Conservation (phyloP, 2,329 filamentous ascomycete species). For the Chrysoporthe austroafricana region DNA sequence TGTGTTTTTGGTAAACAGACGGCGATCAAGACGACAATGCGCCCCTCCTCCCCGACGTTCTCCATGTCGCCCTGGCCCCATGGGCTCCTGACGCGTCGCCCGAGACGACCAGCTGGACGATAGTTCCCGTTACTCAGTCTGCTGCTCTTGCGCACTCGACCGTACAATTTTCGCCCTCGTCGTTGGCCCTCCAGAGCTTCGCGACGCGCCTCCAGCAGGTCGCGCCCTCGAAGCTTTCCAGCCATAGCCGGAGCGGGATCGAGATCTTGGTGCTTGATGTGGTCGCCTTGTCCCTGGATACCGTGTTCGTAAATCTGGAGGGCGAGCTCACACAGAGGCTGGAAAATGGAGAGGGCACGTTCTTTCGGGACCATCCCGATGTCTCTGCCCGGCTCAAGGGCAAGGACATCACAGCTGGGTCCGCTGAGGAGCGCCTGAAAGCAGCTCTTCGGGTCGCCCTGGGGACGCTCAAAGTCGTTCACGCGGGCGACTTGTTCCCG, state of each 20-base stretch:
- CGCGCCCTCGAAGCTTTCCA: conserved; percentile 74
- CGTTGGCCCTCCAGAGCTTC: conserved; percentile 77
- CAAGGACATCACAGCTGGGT: conserved; percentile 37
- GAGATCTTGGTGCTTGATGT: conserved; percentile 86
- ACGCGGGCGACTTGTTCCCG: conserved; percentile 77
- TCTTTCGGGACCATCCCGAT: conserved; percentile 67
- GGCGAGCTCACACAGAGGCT: conserved; percentile 77
- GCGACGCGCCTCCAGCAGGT: conserved; percentile 72
- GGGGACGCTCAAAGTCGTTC: conserved; percentile 73
- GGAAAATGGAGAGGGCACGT: conserved; percentile 81
- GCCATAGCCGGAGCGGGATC: conserved; percentile 74
- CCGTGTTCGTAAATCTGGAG: conserved; percentile 85
- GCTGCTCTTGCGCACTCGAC: conserved; percentile 73
- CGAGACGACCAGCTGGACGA: conserved; percentile 76
- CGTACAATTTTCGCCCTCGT: conserved; percentile 76
- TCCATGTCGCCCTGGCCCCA: conserved; percentile 74
- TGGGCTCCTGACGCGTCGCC: conserved; percentile 65
- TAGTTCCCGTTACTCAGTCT: conserved; percentile 74
- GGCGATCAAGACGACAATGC: conserved; percentile 19
- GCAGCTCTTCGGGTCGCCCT: conserved; percentile 75
- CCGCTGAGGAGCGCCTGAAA: conserved; percentile 62
- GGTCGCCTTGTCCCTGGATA: conserved; percentile 77
- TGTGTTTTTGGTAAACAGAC: conserved; percentile 9
- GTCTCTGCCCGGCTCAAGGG: conserved; percentile 38
- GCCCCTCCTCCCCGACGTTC: conserved; percentile 43